Evolutionary conservation across 1,284 basidiomycete species (phyloP).

Genomic region (Trichosporon sp.): DNA sequence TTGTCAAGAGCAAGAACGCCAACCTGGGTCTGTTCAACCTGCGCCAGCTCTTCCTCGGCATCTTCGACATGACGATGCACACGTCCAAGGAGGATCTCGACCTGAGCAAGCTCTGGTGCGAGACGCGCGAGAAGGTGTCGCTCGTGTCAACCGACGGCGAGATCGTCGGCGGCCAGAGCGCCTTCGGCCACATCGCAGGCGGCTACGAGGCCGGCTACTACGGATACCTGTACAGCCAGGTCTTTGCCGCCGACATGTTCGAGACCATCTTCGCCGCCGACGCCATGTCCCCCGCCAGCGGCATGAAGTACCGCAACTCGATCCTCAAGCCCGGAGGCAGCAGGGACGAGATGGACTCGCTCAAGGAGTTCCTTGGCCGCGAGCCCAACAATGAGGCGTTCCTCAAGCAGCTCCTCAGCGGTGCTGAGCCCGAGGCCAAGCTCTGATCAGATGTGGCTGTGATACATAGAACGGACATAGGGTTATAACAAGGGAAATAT

Average conservation of each 20-base stretch:
- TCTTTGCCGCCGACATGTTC: constrained; percentile 23
- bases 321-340: constrained; percentile 18
- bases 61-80: constrained; percentile 21
- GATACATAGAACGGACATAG: no score
- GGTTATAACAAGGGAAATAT: no score
- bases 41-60: constrained; percentile 21
- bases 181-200: constrained; percentile 18
- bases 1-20: constrained; percentile 21
- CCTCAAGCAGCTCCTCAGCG: constrained; percentile 20
- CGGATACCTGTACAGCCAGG: constrained; percentile 20
- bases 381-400: constrained; percentile 22
- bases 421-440: constrained; percentile 6
- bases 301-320: constrained; percentile 18
- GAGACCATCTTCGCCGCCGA: constrained; percentile 16
- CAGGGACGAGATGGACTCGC: neutral
- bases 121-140: constrained; percentile 16
- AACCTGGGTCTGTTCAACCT: constrained; percentile 22
- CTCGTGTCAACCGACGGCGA: constrained; percentile 18
- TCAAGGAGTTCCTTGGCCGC: constrained; percentile 10
- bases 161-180: constrained; percentile 19
- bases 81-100: constrained; percentile 21
- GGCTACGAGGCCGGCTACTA: constrained; percentile 18
- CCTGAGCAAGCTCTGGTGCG: constrained; percentile 22
- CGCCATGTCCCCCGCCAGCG: constrained; percentile 14
- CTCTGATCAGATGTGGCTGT: no score